Evolutionary conservation across 495 filamentous ascomycete genomes (phyloP).

Genomic region (Trichoderma parareesei): DNA sequence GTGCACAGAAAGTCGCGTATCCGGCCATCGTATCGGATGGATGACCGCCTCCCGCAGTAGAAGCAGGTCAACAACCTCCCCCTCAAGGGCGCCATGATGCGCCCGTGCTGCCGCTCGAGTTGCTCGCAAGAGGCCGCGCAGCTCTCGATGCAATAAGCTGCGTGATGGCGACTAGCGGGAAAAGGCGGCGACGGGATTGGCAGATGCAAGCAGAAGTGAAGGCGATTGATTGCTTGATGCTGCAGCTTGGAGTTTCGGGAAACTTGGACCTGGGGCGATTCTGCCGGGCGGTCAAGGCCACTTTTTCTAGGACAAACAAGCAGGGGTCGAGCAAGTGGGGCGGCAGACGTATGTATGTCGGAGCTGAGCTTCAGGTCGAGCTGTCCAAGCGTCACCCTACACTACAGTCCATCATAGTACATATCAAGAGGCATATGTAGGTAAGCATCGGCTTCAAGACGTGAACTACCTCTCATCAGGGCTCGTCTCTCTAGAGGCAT

Average conservation of each 20-base stretch:
- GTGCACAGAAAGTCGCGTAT: slow-evolving; percentile 58
- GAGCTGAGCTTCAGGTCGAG: no score
- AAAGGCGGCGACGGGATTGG: slow-evolving; percentile 2
- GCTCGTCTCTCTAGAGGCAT: no score
- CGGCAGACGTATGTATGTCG: no score
- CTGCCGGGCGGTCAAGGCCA: slow-evolving; percentile 5
- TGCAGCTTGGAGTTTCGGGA: slow-evolving; percentile 1
- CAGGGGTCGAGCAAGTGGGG: background rate
- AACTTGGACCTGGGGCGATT: background rate
- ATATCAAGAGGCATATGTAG: no score
- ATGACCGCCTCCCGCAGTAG: slow-evolving; percentile 62
- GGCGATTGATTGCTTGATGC: background rate
- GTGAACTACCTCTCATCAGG: no score
- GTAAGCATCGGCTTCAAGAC: no score
- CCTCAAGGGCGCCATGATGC: background rate
- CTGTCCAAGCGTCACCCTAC: no score
- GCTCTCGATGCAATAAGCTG: background rate
- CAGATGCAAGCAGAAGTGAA: background rate
- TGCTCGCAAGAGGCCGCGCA: background rate
- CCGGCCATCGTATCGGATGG: slow-evolving; percentile 41
- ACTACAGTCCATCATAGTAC: no score
- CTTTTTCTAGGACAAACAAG: background rate
- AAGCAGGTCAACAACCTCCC: slow-evolving; percentile 51
- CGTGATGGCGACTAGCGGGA: background rate
- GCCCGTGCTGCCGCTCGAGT: background rate